Percentiles rank a stretch among this genome's conserved stretches.
phyloP scores from a whole-genome alignment of 768 basidiomycete genomes.

The Crepidotus variabilis region DNA sequence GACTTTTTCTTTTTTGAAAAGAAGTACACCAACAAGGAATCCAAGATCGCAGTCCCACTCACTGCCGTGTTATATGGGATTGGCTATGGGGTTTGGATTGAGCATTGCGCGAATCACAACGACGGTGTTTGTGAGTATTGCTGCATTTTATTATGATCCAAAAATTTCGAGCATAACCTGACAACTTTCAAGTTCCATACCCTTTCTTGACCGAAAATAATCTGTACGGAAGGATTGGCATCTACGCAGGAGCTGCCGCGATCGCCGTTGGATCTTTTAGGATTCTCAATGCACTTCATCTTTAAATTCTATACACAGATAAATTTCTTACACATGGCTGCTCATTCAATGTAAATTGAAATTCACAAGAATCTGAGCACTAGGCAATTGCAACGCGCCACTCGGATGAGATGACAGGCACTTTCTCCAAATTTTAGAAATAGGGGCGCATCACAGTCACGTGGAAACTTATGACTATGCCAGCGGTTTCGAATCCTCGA shows the following conservation, averaged over 20 bases:
- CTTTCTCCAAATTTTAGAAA: background rate
- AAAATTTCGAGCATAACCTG: background rate
- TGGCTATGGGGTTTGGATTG: conserved; percentile 64
- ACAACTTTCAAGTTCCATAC: conserved; percentile 59
- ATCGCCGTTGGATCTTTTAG: conserved; percentile 57
- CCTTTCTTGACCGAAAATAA: conserved; percentile 72
- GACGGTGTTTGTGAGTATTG: conserved; percentile 49
- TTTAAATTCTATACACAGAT: conserved; percentile 3
- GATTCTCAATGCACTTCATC: conserved; percentile 56
- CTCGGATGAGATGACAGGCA: too few species aligned
- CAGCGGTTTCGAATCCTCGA: background rate
- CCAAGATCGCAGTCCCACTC: conserved; percentile 25
- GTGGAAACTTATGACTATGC: background rate
- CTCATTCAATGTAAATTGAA: too few species aligned
- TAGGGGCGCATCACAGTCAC: background rate
- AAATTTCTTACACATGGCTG: background rate
- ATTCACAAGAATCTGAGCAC: too few species aligned
- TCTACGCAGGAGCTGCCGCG: conserved; percentile 51
- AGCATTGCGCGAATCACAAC: conserved; percentile 61
- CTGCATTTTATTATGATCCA: background rate
- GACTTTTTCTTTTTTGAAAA: conserved; percentile 70
- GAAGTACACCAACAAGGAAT: conserved; percentile 39
- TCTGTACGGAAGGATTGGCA: conserved; percentile 44
- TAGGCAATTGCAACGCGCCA: too few species aligned
- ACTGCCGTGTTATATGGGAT: conserved; percentile 24